Evolutionary conservation across 768 basidiomycete genomes (phyloP).

Genomic region (Sarcodon sp.): DNA sequence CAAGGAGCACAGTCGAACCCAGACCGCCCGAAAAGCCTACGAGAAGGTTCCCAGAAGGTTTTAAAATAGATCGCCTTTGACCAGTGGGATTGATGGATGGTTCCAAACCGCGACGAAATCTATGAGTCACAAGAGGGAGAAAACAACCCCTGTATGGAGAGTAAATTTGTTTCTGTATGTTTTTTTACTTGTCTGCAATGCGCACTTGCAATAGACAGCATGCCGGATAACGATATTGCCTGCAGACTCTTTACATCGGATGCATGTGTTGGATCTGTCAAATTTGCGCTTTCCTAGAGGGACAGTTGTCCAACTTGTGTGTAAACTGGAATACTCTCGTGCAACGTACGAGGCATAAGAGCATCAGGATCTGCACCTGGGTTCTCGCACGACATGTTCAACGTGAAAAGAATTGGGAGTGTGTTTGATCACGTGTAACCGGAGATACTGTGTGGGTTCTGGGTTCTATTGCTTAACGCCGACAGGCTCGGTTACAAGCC

Average conservation of each 20-base stretch:
- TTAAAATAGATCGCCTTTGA: constrained; percentile 43
- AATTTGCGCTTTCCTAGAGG: constrained; percentile 47
- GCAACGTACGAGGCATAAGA: constrained; percentile 51
- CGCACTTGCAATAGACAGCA: constrained; percentile 75
- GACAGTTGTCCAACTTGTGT: not conserved
- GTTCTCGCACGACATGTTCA: constrained; percentile 39
- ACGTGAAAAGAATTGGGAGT: not conserved
- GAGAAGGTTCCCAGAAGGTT: constrained; percentile 55
- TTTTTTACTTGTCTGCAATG: not conserved
- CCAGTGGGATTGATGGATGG: constrained; percentile 47
- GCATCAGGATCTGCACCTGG: constrained; percentile 44
- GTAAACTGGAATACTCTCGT: not conserved
- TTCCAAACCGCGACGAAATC: constrained; percentile 55
- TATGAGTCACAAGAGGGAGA: constrained; percentile 41
- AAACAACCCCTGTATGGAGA: constrained; percentile 46
- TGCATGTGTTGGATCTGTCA: constrained; percentile 52
- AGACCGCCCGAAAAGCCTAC: constrained; percentile 73
- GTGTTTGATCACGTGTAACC: not conserved
- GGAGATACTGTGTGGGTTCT: no score
- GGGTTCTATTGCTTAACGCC: no score
- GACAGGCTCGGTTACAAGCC: no score
- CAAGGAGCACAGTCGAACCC: constrained; percentile 60
- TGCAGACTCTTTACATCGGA: constrained; percentile 55
- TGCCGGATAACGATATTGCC: constrained; percentile 70
- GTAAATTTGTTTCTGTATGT: not conserved